These are phyloP conservation scores for Termitomyces sp. DNA, from an alignment of 768 basidiomycete genomes.

Conservation along the genomic window DNA sequence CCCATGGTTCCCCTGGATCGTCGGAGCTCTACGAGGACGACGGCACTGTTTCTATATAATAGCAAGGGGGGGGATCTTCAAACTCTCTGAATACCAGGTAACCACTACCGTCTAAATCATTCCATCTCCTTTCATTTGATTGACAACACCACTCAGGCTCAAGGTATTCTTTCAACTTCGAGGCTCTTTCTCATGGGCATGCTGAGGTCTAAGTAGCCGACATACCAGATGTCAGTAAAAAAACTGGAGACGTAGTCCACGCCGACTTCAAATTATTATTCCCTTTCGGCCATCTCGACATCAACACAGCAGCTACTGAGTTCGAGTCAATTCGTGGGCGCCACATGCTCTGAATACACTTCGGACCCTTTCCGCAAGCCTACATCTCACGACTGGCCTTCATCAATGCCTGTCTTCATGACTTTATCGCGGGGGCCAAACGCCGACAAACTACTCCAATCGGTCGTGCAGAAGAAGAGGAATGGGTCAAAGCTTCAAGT, in stretches of 20 bases:
- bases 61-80: neutral
- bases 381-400: conserved; percentile 16
- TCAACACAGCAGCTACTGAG: conserved; percentile 26
- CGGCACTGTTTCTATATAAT: neutral
- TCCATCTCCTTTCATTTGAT: neutral
- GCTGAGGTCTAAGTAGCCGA: conserved; percentile 35
- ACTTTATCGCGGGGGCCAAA: conserved; percentile 21
- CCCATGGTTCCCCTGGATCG: no score
- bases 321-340: conserved; percentile 36
- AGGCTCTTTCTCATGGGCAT: conserved; percentile 31
- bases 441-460: conserved; percentile 29
- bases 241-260: conserved; percentile 26
- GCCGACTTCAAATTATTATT: conserved; percentile 27
- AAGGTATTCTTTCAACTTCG: conserved; percentile 19
- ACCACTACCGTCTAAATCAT: neutral
- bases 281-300: conserved; percentile 33
- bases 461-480: conserved; percentile 21
- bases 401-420: neutral
- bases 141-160: no score
- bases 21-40: neutral
- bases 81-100: neutral
- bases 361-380: conserved; percentile 24
- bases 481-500: conserved; percentile 14
- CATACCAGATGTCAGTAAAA: conserved; percentile 27
- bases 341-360: conserved; percentile 28